Evolutionary conservation across 225 moss, liverwort and hornwort genomes (phyloP), one percentile per base, ranked within the genome.

Genomic region (Antitrichia curtipendula): DNA sequence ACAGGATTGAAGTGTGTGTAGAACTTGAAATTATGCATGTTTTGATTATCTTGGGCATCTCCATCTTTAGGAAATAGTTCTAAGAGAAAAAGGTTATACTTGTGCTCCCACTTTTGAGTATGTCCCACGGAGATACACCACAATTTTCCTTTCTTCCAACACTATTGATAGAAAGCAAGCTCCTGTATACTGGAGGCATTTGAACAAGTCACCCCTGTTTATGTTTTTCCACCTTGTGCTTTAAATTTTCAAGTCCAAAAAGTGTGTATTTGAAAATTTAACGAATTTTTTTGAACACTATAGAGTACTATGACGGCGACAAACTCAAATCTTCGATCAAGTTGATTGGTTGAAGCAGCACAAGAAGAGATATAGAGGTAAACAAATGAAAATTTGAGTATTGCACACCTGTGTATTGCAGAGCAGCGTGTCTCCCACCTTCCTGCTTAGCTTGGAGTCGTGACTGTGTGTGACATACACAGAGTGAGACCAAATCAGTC

Each of bases 401-500:
- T 7, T 61, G 32, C 61, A 74, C 49, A 93, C 93, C 91, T 91
- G 91, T 85, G 53, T 93, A 93, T 15, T 93, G 90, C 52, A 91
- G 87, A 74, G 91, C 88, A 79, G 69, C 81, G 86, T 90, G 90
- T 27, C 88, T 91, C 45, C 90, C 95, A 75, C 92, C 85, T 72
- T 87, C 92, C 78, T 96, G 95, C 86, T 95, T 96, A 49, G 97
- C 96, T 90, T 97, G 97, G 62, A 97, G 97, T 43, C 97, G 94
- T 52, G 95, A 95, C 95, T 95, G 92, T 85, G 56, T 57, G 53
- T 41, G 66, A 71, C 31, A 69, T 29, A 85, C 22, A 84, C 63
- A 47, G 36, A n/a, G 54, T 23, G 54, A n/a, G 10, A n/a, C n/a
- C 54, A 25, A 77, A 54, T 24, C 65, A 24, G 56, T 61, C 41